Base-by-base conservation (phyloP, 2,329 filamentous ascomycete species). In the Botrytis sinoallii region DNA sequence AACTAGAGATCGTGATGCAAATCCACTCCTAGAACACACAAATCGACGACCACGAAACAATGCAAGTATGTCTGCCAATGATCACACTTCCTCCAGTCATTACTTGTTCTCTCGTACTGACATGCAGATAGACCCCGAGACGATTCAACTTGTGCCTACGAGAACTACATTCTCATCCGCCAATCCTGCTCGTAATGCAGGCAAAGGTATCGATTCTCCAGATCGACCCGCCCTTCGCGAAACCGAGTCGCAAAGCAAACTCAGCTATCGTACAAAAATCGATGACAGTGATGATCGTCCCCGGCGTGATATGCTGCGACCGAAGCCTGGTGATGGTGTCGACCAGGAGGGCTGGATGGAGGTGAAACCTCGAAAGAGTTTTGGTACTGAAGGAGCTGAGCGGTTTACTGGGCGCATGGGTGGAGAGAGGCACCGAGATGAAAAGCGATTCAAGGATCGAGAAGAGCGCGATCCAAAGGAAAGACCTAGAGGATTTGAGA, bases 131-230 rank as follows among this genome's bases (percentile, higher is more conserved):
- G 90, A 89, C 81, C 84, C 88, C 79, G 95, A 97, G 79, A 94
- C 97, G 76, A 92, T 97, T 74, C 88, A 96, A 74, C 91, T 97
- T 74, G 94, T 93, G 22, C 94, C 94, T 32, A 93, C 94, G 2
- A 93, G 93, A 82, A 93, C 90, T 65, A 89, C 90, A 63, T 97
- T 98, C 82, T 89, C 93, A 71, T 97, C 94, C 1, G 88, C 91
- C 35, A 93, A 92, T 74, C 85, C 88, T 46, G 83, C 85, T 70
- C 86, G 89, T 76, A 81, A 78, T 74, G 60, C 75, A 81, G 79
- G 74, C 42, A 81, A 81, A 75, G 75, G 75, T 1, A 82, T 84
- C 73, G 85, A 87, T 74, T 79, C 82, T 66, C 81, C 82, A 35
- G 85, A 86, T 74, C 82, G 84, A 59, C 74, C 83, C 38, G 81